A percentile compares a stretch with the other conserved stretches of the same genome.
phyloP scores from a whole-genome alignment of 306 rosid species.

The Hippophae tibetana region DNA sequence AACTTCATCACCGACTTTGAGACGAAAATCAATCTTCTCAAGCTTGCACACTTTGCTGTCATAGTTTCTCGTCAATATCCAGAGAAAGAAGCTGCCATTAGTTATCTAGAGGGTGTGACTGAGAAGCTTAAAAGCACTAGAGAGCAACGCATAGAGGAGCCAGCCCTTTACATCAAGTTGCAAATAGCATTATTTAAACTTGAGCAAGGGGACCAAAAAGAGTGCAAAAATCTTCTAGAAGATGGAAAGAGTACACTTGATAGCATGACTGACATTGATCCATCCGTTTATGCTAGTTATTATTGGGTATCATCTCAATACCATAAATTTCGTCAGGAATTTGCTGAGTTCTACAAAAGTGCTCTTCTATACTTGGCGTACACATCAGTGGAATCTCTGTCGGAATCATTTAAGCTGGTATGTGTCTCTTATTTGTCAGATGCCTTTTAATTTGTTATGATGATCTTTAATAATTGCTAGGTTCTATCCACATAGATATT shows the following conservation, averaged over 20 bases:
- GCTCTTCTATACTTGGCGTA: conserved; percentile 98
- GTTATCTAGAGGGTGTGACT: conserved; percentile 77
- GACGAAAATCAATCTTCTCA: conserved; percentile 95
- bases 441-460: background rate
- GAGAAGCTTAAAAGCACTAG: conserved; percentile 81
- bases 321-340: conserved; percentile 73
- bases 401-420: conserved; percentile 99
- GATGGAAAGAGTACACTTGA: conserved; percentile 92
- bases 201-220: conserved; percentile 79
- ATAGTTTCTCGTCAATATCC: conserved; percentile 92
- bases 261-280: conserved; percentile 99
- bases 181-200: conserved; percentile 79
- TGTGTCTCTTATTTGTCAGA: conserved; percentile 6
- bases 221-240: conserved; percentile 82
- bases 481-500: too few relatives aligned
- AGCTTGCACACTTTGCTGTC: conserved; percentile 98
- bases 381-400: conserved; percentile 89
- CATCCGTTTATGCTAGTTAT: conserved; percentile 84
- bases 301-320: conserved; percentile 97
- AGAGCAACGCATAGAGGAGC: conserved; percentile 93
- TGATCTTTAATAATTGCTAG: background rate
- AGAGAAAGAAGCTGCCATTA: conserved; percentile 88
- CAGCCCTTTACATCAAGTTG: conserved; percentile 84
- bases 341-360: conserved; percentile 96
- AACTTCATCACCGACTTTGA: conserved; percentile 98